Evolutionary conservation across 2,329 filamentous ascomycete genomes (phyloP), one percentile per base, ranked within the genome.

Genomic region (Paramyrothecium roridum): DNA sequence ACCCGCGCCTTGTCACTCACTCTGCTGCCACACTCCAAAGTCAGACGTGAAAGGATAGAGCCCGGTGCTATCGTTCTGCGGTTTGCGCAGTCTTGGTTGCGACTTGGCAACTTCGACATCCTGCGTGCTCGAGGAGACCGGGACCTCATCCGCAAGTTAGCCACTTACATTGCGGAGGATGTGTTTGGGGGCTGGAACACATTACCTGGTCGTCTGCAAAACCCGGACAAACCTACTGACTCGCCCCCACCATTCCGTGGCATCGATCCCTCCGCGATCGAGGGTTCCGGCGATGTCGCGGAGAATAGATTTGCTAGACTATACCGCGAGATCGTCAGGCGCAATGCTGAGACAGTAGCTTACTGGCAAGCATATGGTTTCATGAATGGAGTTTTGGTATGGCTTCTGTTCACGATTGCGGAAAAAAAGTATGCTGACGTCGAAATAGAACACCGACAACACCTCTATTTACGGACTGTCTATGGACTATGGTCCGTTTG

Each of bases 311-410:
- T 95, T 70, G 80, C 89, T 1, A 83, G 93, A 17, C 76, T 99
- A 1, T 99, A 96, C 71, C 87, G 95, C 37, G 92, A 96, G 66
- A 87, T 99, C 54, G 86, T 87, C 3, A 85, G 91, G 46, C 84
- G 90, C 33, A 99, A 97, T 67, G 95, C 95, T 1, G 80, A 82
- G 56, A 96, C 90, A 0, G 93, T 98, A 2, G 95, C 95, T 12
- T 84, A 88, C 62, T 98, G 95, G 93, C 96, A 99, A 76, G 92
- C 91, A 0, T 98, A 98, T 67, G 95, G 91, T n/a, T 99, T 99
- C 76, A 98, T 96, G 82, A 99, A 99, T 66, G 95, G 95, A 48
- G 95, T 99, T 3, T 79, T 99, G 56, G 73, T 75, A 61, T 59
- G 67, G 60, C 26, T 6, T 10, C 26, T 30, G 26, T 10, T 30